Conservation (phyloP, 75 land plant species). For the Picea sitchensis region DNA sequence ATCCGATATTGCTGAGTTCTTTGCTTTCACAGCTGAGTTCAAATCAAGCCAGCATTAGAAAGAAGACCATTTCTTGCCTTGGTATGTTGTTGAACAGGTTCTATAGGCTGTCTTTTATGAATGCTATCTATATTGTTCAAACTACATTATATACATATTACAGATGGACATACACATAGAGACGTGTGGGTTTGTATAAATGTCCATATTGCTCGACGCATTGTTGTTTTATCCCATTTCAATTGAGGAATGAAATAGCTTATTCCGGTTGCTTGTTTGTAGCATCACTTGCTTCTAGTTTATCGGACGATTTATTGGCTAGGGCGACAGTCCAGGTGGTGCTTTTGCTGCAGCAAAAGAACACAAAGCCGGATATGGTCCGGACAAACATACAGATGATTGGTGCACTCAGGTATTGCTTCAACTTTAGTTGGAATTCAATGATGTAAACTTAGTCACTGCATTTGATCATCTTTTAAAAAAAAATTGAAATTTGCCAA, state of each 20-base stretch:
- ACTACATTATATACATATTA: no score
- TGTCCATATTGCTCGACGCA: neutral
- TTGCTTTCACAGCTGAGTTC: conserved; percentile 77
- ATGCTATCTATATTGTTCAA: no score
- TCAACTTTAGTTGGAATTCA: neutral
- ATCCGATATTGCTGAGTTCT: conserved; percentile 62
- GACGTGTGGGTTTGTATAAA: neutral
- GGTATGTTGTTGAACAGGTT: conserved; percentile 45
- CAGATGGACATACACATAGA: no score
- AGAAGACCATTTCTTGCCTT: conserved; percentile 83
- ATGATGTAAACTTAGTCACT: neutral
- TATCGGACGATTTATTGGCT: conserved; percentile 91
- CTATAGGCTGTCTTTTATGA: neutral
- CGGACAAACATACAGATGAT: conserved; percentile 98
- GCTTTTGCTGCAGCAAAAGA: conserved; percentile 58
- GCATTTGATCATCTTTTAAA: no score
- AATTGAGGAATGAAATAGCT: neutral
- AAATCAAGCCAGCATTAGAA: conserved; percentile 87
- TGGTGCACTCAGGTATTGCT: conserved; percentile 84
- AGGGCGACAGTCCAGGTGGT: conserved; percentile 84
- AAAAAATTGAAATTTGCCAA: no score
- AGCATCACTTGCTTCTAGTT: conserved; percentile 90
- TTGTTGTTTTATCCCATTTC: neutral
- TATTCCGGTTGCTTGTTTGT: conserved; percentile 4
- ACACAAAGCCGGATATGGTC: conserved; percentile 71